A percentile compares a stretch with the other conserved stretches of the same genome.
Conservation (phyloP, 1,139 yeast genomes). For the Yarrowia galli region DNA sequence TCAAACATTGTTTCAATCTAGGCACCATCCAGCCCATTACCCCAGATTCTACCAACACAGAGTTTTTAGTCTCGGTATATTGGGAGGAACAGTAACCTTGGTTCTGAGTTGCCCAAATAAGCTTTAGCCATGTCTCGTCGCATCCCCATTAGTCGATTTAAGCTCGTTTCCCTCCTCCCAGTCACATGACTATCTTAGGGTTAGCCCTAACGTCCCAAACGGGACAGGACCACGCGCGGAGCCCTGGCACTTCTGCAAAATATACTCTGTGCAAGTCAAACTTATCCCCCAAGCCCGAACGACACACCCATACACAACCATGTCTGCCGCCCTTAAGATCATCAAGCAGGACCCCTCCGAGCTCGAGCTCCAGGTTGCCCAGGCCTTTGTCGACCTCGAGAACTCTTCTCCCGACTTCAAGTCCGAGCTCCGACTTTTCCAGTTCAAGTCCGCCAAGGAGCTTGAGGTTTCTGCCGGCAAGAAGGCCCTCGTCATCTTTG, state of each 20-base stretch:
- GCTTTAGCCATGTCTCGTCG: too few species aligned
- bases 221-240: constrained; percentile 18
- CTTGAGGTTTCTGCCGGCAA: constrained; percentile 98
- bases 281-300: constrained; percentile 35
- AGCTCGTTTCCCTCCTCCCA: background rate
- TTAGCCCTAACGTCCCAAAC: constrained; percentile 31
- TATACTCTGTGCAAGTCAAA: constrained; percentile 21
- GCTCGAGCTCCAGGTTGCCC: constrained; percentile 99
- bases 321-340: constrained; percentile 97
- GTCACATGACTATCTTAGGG: constrained; percentile 22
- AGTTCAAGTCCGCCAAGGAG: constrained; percentile 98
- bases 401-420: constrained; percentile 90
- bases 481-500: constrained; percentile 98
- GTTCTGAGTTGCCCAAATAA: too few species aligned
- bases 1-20: too few species aligned
- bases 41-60: too few species aligned
- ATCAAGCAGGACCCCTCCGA: constrained; percentile 79
- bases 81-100: too few species aligned
- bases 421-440: constrained; percentile 98
- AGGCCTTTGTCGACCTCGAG: constrained; percentile 98
- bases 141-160: too few species aligned
- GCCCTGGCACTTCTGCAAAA: constrained; percentile 17
- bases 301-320: constrained; percentile 51
- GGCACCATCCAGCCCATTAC: too few species aligned
- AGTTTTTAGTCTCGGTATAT: too few species aligned